phyloP scores from a whole-genome alignment of 345 rosid species.

The Alliaria petiolata region DNA sequence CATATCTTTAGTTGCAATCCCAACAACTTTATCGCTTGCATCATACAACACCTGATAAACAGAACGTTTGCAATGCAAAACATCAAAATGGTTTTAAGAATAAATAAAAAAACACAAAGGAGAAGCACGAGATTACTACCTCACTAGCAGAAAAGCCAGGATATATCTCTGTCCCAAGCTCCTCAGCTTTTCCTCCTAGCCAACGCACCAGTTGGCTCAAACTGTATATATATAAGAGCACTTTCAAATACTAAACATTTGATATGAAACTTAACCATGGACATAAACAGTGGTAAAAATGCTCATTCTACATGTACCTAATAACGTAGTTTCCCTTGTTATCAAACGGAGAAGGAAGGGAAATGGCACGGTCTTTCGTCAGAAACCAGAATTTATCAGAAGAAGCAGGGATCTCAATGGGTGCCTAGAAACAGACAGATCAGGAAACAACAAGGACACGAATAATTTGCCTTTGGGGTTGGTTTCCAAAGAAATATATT shows the following conservation, averaged over 20 bases:
- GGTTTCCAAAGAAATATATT: neutral
- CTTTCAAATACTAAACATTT: constrained; percentile 1
- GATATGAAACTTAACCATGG: neutral
- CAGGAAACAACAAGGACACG: neutral
- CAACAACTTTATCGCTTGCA: constrained; percentile 59
- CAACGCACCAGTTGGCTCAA: constrained; percentile 85
- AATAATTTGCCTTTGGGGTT: neutral
- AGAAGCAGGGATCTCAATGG: constrained; percentile 68
- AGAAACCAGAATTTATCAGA: constrained; percentile 89
- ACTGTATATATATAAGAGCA: constrained; percentile 38
- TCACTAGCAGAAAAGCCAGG: constrained; percentile 96
- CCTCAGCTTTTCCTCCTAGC: constrained; percentile 94
- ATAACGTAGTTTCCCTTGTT: constrained; percentile 88
- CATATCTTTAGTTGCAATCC: constrained; percentile 94
- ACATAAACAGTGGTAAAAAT: no score
- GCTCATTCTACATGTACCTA: constrained; percentile 42
- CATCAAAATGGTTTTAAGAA: neutral
- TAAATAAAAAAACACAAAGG: neutral
- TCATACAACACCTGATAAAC: constrained; percentile 63
- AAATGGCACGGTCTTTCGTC: constrained; percentile 64
- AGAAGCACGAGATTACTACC: constrained; percentile 49
- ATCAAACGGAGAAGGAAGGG: constrained; percentile 89
- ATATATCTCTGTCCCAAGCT: constrained; percentile 90
- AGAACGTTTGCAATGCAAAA: constrained; percentile 5
- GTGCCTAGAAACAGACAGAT: constrained; percentile 65